phyloP scores from a whole-genome alignment of 345 rosid species.

The Melaleuca quinquenervia region DNA sequence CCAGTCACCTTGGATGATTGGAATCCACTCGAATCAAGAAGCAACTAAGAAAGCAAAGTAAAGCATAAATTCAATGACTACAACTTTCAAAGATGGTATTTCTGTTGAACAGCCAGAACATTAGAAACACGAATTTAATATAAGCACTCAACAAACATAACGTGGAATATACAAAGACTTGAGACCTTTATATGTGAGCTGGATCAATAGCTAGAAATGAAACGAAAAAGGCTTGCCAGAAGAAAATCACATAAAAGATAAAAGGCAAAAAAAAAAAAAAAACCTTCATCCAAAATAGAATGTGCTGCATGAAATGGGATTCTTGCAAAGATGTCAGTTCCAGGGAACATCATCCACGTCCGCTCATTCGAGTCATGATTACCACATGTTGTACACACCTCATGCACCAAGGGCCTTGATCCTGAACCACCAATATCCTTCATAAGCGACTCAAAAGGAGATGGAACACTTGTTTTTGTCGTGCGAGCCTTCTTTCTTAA shows the following conservation, averaged over 20 bases:
- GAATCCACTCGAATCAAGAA: neutral
- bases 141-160: neutral
- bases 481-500: constrained; percentile 70
- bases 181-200: neutral
- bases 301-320: constrained; percentile 79
- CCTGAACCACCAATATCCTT: constrained; percentile 36
- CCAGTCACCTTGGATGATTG: neutral
- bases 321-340: constrained; percentile 62
- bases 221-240: neutral
- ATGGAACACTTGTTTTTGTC: constrained; percentile 51
- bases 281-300: constrained; percentile 68
- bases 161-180: neutral
- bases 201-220: neutral
- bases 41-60: neutral
- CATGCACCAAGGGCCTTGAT: constrained; percentile 52
- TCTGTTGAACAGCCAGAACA: neutral
- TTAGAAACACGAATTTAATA: neutral
- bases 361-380: constrained; percentile 51
- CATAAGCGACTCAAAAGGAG: constrained; percentile 74
- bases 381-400: constrained; percentile 76
- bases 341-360: constrained; percentile 80
- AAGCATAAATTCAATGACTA: neutral
- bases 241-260: neutral
- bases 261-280: neutral
- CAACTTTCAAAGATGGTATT: neutral